These are phyloP conservation scores for Sphaerulina populicola DNA, from an alignment of 2,329 filamentous ascomycete species.

Conservation along the genomic window DNA sequence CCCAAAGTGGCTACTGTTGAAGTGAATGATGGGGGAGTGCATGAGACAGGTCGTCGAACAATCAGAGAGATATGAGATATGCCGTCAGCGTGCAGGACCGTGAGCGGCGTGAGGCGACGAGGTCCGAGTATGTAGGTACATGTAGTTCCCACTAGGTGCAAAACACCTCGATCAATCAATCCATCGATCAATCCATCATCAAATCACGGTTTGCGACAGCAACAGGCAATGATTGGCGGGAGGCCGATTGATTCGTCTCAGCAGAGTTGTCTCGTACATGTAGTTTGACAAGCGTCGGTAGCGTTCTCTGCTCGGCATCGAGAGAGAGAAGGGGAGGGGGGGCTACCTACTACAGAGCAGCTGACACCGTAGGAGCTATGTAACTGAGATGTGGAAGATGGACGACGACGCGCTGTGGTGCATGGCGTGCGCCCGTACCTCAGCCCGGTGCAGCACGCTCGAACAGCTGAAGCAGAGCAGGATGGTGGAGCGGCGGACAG, in stretches of 20 bases:
- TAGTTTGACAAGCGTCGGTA: too few relatives aligned
- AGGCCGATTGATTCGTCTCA: constrained; percentile 12
- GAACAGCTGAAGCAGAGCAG: background rate
- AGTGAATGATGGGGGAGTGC: constrained; percentile 8
- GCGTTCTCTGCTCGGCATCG: too few relatives aligned
- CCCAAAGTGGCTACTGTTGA: constrained; percentile 1
- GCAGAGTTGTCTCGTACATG: too few relatives aligned
- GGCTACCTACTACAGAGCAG: constrained; percentile 12
- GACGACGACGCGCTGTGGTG: constrained; percentile 6
- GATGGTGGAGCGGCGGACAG: background rate
- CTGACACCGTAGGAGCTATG: too few relatives aligned
- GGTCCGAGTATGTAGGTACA: too few relatives aligned
- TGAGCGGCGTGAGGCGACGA: background rate
- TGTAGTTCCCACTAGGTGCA: constrained; percentile 1
- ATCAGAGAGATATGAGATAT: background rate
- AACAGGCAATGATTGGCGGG: background rate
- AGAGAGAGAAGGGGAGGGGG: constrained; percentile 2
- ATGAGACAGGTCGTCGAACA: constrained; percentile 13
- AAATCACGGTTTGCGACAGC: constrained; percentile 8
- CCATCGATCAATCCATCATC: background rate
- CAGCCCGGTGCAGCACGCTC: constrained; percentile 7
- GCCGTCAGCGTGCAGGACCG: constrained; percentile 13
- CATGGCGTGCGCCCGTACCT: constrained; percentile 7
- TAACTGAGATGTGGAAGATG: background rate
- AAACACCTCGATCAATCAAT: constrained; percentile 3